These are phyloP conservation scores for Ustilago curta DNA, from an alignment of 1,284 basidiomycete species.

Conservation along the genomic window DNA sequence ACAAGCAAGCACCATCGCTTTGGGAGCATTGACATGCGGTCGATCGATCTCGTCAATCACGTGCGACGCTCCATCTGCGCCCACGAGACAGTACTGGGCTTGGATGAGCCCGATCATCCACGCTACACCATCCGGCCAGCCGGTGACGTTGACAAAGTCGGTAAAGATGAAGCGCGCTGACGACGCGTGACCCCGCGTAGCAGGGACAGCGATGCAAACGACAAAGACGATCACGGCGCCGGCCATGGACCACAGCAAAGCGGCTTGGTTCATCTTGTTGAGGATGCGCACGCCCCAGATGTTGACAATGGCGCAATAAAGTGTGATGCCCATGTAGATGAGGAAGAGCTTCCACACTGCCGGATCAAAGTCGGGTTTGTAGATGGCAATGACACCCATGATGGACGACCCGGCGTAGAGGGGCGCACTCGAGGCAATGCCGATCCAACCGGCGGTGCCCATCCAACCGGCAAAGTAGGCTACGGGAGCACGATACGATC, in stretches of 20 bases:
- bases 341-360: conserved; percentile 24
- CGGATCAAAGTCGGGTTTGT: conserved; percentile 18
- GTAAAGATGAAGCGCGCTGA: conserved; percentile 43
- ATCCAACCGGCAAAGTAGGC: conserved; percentile 42
- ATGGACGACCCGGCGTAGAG: conserved; percentile 28
- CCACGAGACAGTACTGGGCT: conserved; percentile 49
- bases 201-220: conserved; percentile 34
- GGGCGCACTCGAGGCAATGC: conserved; percentile 35
- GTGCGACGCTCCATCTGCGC: conserved; percentile 45
- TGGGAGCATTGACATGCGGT: conserved; percentile 44
- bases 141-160: conserved; percentile 45
- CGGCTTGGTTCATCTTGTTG: conserved; percentile 34
- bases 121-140: conserved; percentile 48
- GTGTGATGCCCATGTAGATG: conserved; percentile 34
- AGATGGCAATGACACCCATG: conserved; percentile 32
- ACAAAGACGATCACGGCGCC: conserved; percentile 39
- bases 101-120: conserved; percentile 51
- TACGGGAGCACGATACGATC: conserved; percentile 6
- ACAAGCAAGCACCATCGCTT: conserved; percentile 48
- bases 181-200: conserved; percentile 19
- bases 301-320: conserved; percentile 40
- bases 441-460: conserved; percentile 43
- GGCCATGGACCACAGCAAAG: conserved; percentile 31
- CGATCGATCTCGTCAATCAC: conserved; percentile 49
- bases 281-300: conserved; percentile 37